Conservation (phyloP, 2,329 filamentous ascomycete species). For the Drechslerella stenobrocha region DNA sequence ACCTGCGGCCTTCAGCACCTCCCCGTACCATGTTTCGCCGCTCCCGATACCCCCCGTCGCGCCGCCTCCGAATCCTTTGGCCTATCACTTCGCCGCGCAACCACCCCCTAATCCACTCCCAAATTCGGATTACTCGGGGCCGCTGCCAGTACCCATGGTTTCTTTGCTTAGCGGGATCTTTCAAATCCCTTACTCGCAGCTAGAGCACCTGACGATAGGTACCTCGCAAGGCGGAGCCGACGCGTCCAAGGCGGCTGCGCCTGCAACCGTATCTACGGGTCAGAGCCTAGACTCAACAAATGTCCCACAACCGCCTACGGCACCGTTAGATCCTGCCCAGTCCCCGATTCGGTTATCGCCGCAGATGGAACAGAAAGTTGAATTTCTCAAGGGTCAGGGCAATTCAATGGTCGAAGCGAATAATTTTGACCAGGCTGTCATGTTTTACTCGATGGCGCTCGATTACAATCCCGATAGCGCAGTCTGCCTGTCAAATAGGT, state of each 20-base stretch:
- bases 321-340: not conserved
- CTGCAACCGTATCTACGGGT: conserved; percentile 3
- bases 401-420: conserved; percentile 44
- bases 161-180: conserved; percentile 28
- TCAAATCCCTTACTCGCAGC: conserved; percentile 16
- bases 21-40: conserved; percentile 31
- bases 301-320: conserved; percentile 5
- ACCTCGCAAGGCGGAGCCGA: not conserved
- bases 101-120: conserved; percentile 1
- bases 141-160: conserved; percentile 19
- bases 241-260: conserved; percentile 7
- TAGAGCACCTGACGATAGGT: conserved; percentile 9
- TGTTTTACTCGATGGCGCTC: conserved; percentile 45
- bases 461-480: conserved; percentile 38
- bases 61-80: conserved; percentile 21
- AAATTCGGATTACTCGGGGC: conserved; percentile 9
- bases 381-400: conserved; percentile 42
- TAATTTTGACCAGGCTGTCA: conserved; percentile 40
- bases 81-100: conserved; percentile 10
- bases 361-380: conserved; percentile 42
- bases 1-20: conserved; percentile 12
- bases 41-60: conserved; percentile 36
- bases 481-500: conserved; percentile 36
- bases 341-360: conserved; percentile 12
- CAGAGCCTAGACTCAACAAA: conserved; percentile 15